phyloP scores from a whole-genome alignment of 108 stramenopile genomes.

The Discostella stelligeroides region DNA sequence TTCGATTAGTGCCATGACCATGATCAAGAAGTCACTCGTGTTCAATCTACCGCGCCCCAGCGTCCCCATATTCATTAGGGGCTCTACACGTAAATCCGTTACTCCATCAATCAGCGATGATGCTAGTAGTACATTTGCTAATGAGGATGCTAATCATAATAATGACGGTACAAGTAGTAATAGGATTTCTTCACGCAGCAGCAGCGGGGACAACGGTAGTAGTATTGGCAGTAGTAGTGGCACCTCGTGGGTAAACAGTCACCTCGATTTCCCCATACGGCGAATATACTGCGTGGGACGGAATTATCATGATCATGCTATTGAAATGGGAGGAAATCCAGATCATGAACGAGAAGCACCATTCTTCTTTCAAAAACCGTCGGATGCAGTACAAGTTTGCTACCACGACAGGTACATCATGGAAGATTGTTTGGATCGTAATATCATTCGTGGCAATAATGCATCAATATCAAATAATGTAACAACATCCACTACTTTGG shows the following conservation, averaged over 20 bases:
- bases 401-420: conserved; percentile 8
- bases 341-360: conserved; percentile 60
- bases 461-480: no score
- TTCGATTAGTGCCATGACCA: conserved; percentile 30
- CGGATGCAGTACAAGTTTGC: conserved; percentile 65
- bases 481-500: no score
- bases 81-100: neutral
- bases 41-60: conserved; percentile 29
- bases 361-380: conserved; percentile 93
- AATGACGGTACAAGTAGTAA: neutral
- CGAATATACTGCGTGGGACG: conserved; percentile 83
- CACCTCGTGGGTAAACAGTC: neutral
- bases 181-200: no score
- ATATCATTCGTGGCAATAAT: no score
- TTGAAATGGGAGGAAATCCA: conserved; percentile 83
- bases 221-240: neutral
- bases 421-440: neutral
- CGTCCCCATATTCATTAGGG: conserved; percentile 18
- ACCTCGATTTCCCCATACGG: conserved; percentile 62
- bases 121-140: neutral
- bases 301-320: conserved; percentile 85
- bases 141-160: neutral
- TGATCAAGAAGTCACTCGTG: conserved; percentile 17
- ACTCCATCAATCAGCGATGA: neutral
- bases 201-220: neutral